Percentiles rank a stretch among this genome's conserved stretches.
Evolutionary conservation across 2,329 filamentous ascomycete species (phyloP).

Genomic region (Cordyceps javanica): DNA sequence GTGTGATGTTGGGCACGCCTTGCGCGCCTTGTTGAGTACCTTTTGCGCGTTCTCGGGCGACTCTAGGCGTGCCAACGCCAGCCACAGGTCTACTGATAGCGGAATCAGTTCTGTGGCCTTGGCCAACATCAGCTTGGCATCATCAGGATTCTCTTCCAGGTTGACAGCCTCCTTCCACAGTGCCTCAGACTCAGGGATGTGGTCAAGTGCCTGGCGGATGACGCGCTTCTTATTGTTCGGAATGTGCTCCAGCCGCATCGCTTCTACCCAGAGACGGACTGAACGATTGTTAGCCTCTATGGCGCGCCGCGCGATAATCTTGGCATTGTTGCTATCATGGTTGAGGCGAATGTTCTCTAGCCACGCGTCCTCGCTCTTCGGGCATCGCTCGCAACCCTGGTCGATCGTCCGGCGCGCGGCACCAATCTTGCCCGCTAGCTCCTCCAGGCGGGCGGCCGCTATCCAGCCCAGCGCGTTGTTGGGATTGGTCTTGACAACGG

Average conservation of each 20-base stretch:
- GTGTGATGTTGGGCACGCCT: constrained; percentile 85
- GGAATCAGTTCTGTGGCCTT: constrained; percentile 96
- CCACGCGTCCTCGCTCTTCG: constrained; percentile 93
- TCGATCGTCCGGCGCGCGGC: constrained; percentile 84
- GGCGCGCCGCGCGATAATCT: constrained; percentile 88
- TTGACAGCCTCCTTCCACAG: constrained; percentile 99
- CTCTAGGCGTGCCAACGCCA: constrained; percentile 85
- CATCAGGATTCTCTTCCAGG: constrained; percentile 80
- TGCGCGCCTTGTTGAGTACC: constrained; percentile 90
- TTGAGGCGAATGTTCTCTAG: constrained; percentile 92
- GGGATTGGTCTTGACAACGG: constrained; percentile 94
- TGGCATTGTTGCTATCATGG: constrained; percentile 78
- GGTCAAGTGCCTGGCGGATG: constrained; percentile 81
- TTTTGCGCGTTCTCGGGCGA: constrained; percentile 87
- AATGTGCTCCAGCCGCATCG: constrained; percentile 85
- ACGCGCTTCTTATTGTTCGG: constrained; percentile 85
- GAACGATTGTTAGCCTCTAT: constrained; percentile 88
- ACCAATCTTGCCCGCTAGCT: constrained; percentile 85
- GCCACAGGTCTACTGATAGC: constrained; percentile 88
- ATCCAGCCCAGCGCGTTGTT: constrained; percentile 95
- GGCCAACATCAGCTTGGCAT: constrained; percentile 81
- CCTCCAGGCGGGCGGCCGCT: constrained; percentile 84
- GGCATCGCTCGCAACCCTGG: constrained; percentile 82
- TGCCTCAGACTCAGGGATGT: constrained; percentile 88
- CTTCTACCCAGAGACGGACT: constrained; percentile 87